Evolutionary conservation across 192 early-diverging fungal genomes (phyloP).

Genomic region (Jimgerdemannia flammicorona): DNA sequence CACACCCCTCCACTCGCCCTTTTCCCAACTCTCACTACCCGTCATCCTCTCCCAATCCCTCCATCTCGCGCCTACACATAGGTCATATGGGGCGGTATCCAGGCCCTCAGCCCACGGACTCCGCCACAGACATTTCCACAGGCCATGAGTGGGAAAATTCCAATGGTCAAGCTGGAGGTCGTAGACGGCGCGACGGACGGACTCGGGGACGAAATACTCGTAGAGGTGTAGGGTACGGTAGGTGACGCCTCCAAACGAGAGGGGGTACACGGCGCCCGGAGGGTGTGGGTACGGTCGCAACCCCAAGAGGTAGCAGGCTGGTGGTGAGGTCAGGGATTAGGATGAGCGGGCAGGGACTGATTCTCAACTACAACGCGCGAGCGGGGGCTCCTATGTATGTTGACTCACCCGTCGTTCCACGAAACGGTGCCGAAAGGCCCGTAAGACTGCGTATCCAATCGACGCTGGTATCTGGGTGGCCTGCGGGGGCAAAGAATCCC

Average conservation of each 20-base stretch:
- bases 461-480: not conserved
- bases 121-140: not conserved
- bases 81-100: slow-evolving; percentile 3
- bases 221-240: slow-evolving; percentile 1
- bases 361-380: too few species aligned
- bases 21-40: not conserved
- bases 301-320: not conserved
- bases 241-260: not conserved
- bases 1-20: not conserved
- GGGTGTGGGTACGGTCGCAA: not conserved
- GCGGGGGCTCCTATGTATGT: too few species aligned
- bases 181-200: not conserved
- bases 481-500: not conserved
- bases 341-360: too few species aligned
- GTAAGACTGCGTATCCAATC: slow-evolving; percentile 1
- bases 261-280: not conserved
- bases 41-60: not conserved
- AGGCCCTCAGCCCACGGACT: slow-evolving; percentile 4
- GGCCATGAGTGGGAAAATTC: not conserved
- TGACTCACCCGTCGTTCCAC: slow-evolving; percentile 1
- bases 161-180: not conserved
- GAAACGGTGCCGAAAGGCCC: not conserved
- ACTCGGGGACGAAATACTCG: not conserved
- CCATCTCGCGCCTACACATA: not conserved
- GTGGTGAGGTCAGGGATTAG: too few species aligned